Percentiles rank a stretch among this genome's conserved stretches.
phyloP scores from a whole-genome alignment of 192 early-diverging fungal genomes.

The Nowakowskiella sp. region DNA sequence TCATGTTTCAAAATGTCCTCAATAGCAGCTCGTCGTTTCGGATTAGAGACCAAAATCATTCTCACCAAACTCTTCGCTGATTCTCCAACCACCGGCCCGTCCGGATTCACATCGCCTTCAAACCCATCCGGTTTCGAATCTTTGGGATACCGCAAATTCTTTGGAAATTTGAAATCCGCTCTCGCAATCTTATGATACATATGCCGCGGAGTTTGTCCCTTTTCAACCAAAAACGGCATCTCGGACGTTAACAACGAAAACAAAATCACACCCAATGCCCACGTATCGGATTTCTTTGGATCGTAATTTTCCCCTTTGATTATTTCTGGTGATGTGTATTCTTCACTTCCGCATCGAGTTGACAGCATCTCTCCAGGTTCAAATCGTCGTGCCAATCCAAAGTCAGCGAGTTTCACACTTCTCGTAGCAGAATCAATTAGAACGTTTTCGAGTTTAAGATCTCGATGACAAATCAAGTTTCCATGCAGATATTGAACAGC shows the following conservation, averaged over 20 bases:
- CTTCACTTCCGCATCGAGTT: constrained; percentile 63
- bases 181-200: constrained; percentile 56
- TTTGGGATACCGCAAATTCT: too few relatives aligned
- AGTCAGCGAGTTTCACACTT: constrained; percentile 58
- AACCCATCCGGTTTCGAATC: too few relatives aligned
- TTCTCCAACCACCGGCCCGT: too few relatives aligned
- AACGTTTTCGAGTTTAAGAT: constrained; percentile 58
- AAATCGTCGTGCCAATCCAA: constrained; percentile 28
- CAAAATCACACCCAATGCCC: constrained; percentile 36
- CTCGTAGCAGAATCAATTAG: too few relatives aligned
- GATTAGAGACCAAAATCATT: too few relatives aligned
- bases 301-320: constrained; percentile 57
- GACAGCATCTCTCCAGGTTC: constrained; percentile 4
- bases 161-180: constrained; percentile 60
- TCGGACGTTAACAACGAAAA: constrained; percentile 32
- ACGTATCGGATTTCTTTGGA: constrained; percentile 43
- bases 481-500: constrained; percentile 61
- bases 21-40: too few relatives aligned
- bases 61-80: too few relatives aligned
- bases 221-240: constrained; percentile 25
- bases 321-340: constrained; percentile 71
- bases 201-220: constrained; percentile 30
- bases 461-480: constrained; percentile 60
- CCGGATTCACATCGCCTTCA: too few relatives aligned
- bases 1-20: too few relatives aligned